Evolutionary conservation across 768 basidiomycete species (phyloP), one percentile per base, ranked within the genome.

Genomic region (Sarcodon aspratus): DNA sequence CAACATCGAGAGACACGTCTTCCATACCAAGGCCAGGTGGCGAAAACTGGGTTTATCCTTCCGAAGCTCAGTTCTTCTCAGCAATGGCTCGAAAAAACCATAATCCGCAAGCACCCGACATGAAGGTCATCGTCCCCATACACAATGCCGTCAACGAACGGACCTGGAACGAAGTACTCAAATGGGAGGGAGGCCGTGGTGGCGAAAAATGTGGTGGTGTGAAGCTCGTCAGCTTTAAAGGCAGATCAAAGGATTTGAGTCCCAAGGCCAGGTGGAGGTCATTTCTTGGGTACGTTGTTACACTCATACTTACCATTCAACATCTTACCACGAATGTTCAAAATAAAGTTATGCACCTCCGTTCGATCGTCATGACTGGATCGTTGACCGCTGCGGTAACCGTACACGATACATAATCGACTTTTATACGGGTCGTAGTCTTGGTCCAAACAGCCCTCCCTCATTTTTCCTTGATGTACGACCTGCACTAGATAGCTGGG

Each of bases 291-390:
- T 97, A 61, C 51, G 80, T 67, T 31, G 8, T 48, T 45, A 15
- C 45, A 27, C 15, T 13, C 0, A 3, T 12, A 11, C 37, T 6
- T 32, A 31, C 10, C 18, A 42, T 2, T 13, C 27, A 37, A 21
- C 48, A 44, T 45, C 54, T 50, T 44, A 50, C 48, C 27, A 56
- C 47, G 40, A 55, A 37, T 48, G 37, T 15, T 46, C 11, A 32
- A 38, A 13, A 42, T 48, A 11, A 56, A 99, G 95, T 9, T 99
- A 96, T 64, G 75, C 88, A 27, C 74, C 89, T 18, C 96, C 96
- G 0, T 99, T 99, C 65, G 96, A 99, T 61, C 82, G 96, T 7
- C 96, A 99, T 56, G 95, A 98, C 63, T 99, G 96, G 96, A 64
- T 90, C 45, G 82, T 99, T 45, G 92, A 96, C 63, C 82, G 95